These are phyloP conservation scores for Hypoxylon rickii DNA, from an alignment of 495 filamentous ascomycete genomes.

Conservation along the genomic window DNA sequence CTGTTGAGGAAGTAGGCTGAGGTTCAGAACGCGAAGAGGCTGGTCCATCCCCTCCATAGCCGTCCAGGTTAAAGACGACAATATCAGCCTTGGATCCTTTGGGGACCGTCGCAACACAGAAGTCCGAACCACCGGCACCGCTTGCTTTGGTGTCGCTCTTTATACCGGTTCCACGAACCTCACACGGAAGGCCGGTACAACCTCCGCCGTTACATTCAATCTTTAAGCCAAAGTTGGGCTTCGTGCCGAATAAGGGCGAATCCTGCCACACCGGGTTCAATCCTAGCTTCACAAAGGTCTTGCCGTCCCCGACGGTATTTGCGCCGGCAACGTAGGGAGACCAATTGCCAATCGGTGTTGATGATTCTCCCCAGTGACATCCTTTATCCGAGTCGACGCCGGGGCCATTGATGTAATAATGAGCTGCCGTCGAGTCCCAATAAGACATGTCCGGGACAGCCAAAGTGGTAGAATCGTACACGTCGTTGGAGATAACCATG, in stretches of 20 bases:
- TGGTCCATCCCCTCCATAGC: constrained; percentile 29
- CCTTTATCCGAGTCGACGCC: constrained; percentile 62
- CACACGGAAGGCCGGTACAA: constrained; percentile 77
- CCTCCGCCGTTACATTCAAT: constrained; percentile 68
- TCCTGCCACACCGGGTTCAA: constrained; percentile 80
- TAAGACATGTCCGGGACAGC: constrained; percentile 74
- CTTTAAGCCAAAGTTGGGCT: constrained; percentile 70
- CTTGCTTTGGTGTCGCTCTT: constrained; percentile 60
- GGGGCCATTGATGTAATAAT: constrained; percentile 82
- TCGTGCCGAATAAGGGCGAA: constrained; percentile 57
- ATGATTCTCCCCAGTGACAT: constrained; percentile 72
- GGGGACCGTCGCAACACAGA: constrained; percentile 80
- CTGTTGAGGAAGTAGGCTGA: constrained; percentile 24
- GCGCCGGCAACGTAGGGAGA: constrained; percentile 77
- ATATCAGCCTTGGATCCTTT: constrained; percentile 69
- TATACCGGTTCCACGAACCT: constrained; percentile 64
- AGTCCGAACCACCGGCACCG: constrained; percentile 72
- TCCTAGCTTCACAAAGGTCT: constrained; percentile 76
- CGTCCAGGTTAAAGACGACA: constrained; percentile 60
- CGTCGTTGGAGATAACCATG: constrained; percentile 81
- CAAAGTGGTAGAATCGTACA: constrained; percentile 57
- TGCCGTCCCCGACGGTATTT: constrained; percentile 66
- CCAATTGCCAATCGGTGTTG: constrained; percentile 77
- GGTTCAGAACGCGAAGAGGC: constrained; percentile 19
- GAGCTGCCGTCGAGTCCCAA: constrained; percentile 74